Conservation (phyloP, 257 asterid genomes). For the Misopates orontium region DNA sequence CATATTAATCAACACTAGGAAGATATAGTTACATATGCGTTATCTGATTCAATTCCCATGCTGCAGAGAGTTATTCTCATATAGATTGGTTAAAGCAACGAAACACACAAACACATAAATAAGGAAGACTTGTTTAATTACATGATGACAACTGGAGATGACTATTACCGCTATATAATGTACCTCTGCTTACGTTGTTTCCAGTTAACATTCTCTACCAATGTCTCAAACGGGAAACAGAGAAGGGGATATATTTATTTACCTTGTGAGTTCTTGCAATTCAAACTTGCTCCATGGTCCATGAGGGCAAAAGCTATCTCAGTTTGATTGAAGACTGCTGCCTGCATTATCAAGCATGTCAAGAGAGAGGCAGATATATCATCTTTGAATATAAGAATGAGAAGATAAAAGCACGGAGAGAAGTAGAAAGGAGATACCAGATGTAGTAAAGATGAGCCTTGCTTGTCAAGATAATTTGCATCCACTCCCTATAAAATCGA, state of each 20-base stretch:
- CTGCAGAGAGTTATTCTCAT: constrained; percentile 16
- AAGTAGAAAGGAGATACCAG: constrained; percentile 53
- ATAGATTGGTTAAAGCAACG: constrained; percentile 8
- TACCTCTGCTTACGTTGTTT: constrained; percentile 2
- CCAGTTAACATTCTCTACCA: constrained; percentile 17
- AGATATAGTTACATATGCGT: background rate
- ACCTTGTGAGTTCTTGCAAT: constrained; percentile 90
- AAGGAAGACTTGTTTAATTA: constrained; percentile 4
- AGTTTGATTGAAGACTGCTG: constrained; percentile 91
- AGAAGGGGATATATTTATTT: constrained; percentile 27
- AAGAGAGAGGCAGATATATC: constrained; percentile 21
- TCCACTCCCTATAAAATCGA: constrained; percentile 70
- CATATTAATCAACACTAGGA: constrained; percentile 6
- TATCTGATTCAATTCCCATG: constrained; percentile 11
- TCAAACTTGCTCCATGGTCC: constrained; percentile 76
- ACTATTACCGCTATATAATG: constrained; percentile 4
- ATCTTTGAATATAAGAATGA: background rate
- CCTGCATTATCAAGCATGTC: constrained; percentile 47
- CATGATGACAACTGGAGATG: constrained; percentile 17
- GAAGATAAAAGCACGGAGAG: constrained; percentile 11
- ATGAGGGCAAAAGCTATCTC: constrained; percentile 90
- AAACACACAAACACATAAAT: constrained; percentile 2
- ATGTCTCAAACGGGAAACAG: constrained; percentile 14
- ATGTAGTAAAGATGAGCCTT: constrained; percentile 88
- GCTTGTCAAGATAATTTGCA: constrained; percentile 90